Evolutionary conservation across 2,329 filamentous ascomycete genomes (phyloP).

Genomic region (Botrytis deweyae): DNA sequence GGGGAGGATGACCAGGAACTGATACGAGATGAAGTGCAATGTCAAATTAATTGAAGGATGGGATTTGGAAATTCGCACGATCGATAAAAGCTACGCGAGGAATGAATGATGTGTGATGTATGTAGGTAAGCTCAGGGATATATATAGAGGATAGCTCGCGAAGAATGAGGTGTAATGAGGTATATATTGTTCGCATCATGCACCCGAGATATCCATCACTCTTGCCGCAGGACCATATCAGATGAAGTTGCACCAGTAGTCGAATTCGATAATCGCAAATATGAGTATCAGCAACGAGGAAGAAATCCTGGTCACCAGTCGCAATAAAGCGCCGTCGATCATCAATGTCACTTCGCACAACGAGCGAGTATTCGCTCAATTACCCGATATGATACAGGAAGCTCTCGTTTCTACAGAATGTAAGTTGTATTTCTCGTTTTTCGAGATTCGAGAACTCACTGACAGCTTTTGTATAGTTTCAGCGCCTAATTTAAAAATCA

Average conservation of each 20-base stretch:
- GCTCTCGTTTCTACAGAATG: slow-evolving; percentile 35
- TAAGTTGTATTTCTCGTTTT: slow-evolving; percentile 16
- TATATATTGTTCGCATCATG: background rate
- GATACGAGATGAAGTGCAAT: background rate
- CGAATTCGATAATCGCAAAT: background rate
- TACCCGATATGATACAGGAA: slow-evolving; percentile 37
- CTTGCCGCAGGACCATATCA: background rate
- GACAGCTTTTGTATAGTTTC: slow-evolving; percentile 26
- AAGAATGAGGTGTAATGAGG: background rate
- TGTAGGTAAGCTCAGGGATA: background rate
- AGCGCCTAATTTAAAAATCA: slow-evolving; percentile 31
- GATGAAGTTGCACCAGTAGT: background rate
- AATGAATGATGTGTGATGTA: background rate
- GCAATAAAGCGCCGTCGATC: slow-evolving; percentile 33
- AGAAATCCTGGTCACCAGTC: slow-evolving; percentile 33
- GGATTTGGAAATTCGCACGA: background rate
- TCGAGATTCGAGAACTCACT: background rate
- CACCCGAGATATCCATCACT: background rate
- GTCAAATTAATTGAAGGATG: background rate
- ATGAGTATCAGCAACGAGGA: slow-evolving; percentile 10
- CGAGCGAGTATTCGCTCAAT: slow-evolving; percentile 30
- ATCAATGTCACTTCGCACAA: slow-evolving; percentile 34
- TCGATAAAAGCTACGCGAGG: background rate
- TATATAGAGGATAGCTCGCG: background rate
- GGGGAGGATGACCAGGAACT: background rate